These are phyloP conservation scores for Ceratocystis cacaofunesta DNA, from an alignment of 2,329 filamentous ascomycete genomes.

Conservation along the genomic window DNA sequence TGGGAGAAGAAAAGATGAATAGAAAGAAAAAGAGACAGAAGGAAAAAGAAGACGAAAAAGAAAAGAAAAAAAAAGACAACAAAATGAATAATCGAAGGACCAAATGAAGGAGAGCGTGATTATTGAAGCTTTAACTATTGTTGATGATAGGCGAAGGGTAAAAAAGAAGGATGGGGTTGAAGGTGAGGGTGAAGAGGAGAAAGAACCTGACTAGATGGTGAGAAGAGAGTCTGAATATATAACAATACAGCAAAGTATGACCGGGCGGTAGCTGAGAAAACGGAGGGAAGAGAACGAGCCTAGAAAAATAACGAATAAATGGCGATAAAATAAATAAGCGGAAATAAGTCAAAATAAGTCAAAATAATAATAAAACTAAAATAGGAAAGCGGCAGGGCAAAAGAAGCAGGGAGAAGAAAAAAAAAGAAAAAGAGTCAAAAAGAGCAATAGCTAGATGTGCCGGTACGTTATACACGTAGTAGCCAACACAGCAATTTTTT, in stretches of 20 bases:
- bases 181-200: neutral
- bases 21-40: neutral
- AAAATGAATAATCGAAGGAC: neutral
- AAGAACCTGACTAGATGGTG: no score
- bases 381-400: neutral
- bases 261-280: neutral
- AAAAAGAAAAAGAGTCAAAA: neutral
- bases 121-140: neutral
- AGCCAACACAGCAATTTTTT: neutral
- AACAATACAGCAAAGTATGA: no score
- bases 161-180: neutral
- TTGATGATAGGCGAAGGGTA: neutral
- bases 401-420: neutral
- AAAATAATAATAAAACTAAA: neutral
- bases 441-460: neutral
- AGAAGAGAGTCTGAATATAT: no score
- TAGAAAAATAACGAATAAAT: neutral
- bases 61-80: neutral
- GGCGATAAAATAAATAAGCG: neutral
- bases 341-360: neutral
- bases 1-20: neutral
- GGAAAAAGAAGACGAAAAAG: neutral
- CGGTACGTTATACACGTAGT: neutral
- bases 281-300: neutral
- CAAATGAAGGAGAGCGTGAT: neutral